phyloP scores from a whole-genome alignment of 331 rosid species.

The Acacia concinna region DNA sequence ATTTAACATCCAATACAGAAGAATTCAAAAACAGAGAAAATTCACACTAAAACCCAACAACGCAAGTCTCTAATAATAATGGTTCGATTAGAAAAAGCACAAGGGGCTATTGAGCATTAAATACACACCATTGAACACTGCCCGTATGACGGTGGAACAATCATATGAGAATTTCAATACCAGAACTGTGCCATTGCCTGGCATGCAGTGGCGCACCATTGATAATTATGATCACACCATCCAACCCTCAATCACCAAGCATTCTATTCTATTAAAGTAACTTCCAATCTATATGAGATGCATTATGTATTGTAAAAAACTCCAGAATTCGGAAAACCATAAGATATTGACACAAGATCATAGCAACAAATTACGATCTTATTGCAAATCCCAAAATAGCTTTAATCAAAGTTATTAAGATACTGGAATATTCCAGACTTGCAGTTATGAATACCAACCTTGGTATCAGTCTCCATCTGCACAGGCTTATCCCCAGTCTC shows the following conservation, averaged over 20 bases:
- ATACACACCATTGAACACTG: neutral
- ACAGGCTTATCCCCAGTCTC: conserved; percentile 78
- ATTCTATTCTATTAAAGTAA: neutral
- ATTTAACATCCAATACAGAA: neutral
- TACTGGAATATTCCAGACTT: neutral
- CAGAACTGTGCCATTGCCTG: neutral
- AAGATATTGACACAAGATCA: neutral
- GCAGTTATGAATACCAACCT: conserved; percentile 50
- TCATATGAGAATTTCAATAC: neutral
- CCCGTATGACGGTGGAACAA: neutral
- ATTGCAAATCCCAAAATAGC: neutral
- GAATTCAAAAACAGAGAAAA: neutral
- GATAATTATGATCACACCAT: neutral
- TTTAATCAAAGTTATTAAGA: neutral
- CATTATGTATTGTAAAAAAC: neutral
- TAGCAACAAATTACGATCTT: neutral
- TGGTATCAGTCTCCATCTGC: conserved; percentile 80
- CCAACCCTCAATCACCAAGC: neutral
- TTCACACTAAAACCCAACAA: neutral
- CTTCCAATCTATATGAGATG: neutral
- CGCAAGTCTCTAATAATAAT: neutral
- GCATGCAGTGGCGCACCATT: neutral
- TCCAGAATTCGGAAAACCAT: neutral
- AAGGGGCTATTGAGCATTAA: neutral
- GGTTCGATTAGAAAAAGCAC: neutral